A percentile compares a stretch with the other conserved stretches of the same genome.
These are phyloP conservation scores for Metschnikowia kofuensis DNA, from an alignment of 805 yeast species.

Conservation along the genomic window DNA sequence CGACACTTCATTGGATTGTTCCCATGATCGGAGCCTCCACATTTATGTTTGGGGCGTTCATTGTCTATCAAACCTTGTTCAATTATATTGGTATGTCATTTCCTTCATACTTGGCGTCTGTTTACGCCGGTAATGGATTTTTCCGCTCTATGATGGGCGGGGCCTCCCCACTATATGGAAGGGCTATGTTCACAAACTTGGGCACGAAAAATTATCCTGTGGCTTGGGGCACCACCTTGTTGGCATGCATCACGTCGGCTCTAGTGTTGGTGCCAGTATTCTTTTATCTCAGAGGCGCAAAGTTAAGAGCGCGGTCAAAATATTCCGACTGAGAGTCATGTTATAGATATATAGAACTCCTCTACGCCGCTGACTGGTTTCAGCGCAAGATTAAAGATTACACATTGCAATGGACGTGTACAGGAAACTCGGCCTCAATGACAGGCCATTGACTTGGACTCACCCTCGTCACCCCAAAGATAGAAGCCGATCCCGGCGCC, in stretches of 20 bases:
- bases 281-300: constrained; percentile 43
- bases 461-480: constrained; percentile 45
- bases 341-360: background rate
- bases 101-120: constrained; percentile 11
- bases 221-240: constrained; percentile 13
- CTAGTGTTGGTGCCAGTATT: constrained; percentile 48
- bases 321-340: constrained; percentile 22
- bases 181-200: constrained; percentile 10
- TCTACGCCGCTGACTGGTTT: background rate
- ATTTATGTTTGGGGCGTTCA: constrained; percentile 10
- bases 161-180: constrained; percentile 15
- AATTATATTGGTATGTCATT: constrained; percentile 13
- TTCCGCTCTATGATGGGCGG: constrained; percentile 13
- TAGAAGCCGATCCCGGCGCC: constrained; percentile 75
- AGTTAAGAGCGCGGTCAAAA: constrained; percentile 42
- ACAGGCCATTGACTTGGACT: constrained; percentile 28
- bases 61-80: constrained; percentile 15
- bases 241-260: constrained; percentile 15
- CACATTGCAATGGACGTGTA: background rate
- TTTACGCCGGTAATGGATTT: constrained; percentile 13
- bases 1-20: constrained; percentile 12
- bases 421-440: constrained; percentile 20
- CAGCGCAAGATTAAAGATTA: background rate
- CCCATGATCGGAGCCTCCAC: constrained; percentile 14
- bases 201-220: constrained; percentile 8